Evolutionary conservation across 331 rosid species (phyloP), one percentile per base, ranked within the genome.

Genomic region (Saraca asoca): DNA sequence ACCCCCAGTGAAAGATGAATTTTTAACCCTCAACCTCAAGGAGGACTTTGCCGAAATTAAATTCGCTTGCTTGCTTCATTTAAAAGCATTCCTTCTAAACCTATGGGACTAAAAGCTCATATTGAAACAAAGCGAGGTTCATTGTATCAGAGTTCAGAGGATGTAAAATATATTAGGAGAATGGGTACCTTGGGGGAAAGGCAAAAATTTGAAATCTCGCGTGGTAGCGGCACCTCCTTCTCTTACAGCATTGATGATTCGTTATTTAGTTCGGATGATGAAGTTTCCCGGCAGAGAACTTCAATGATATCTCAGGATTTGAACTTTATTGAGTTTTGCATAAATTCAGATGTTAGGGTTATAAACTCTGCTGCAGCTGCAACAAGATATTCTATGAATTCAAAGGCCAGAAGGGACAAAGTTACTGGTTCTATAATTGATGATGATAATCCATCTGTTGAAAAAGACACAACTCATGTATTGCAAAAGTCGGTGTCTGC

Each of bases 31-130:
- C 31, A 24, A 24, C 56, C 79, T 86, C 42, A 85, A 81, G 68
- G 91, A 75, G n/a, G 95, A 82, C 78, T 90, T 86, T 37, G 81
- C 85, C 8, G 94, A 86, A 66, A 80, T 83, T 67, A 80, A 76
- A 73, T 77, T 86, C 57, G 70, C 83, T 61, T 83, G 69, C 37
- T 70, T 48, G 19, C 94, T 68, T 88, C 95, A 4, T 84, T 88
- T 62, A 94, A 85, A 79, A 85, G 76, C 54, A 66, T 54, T 68
- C 79, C 77, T 20, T 72, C 87, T 51, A 75, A 86, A 68, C 70
- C 80, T 72, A 75, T 74, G 77, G 82, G 69, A 58, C 77, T 72
- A 79, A 87, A 81, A 64, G 76, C 69, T 42, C 69, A 82, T 44
- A 12, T 19, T 51, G 88, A 80, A 48, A 66, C 52, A 55, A 75